Percentiles rank a stretch among this genome's conserved stretches.
Conservation (phyloP, 1,284 basidiomycete species). For the Ustilago esculenta region DNA sequence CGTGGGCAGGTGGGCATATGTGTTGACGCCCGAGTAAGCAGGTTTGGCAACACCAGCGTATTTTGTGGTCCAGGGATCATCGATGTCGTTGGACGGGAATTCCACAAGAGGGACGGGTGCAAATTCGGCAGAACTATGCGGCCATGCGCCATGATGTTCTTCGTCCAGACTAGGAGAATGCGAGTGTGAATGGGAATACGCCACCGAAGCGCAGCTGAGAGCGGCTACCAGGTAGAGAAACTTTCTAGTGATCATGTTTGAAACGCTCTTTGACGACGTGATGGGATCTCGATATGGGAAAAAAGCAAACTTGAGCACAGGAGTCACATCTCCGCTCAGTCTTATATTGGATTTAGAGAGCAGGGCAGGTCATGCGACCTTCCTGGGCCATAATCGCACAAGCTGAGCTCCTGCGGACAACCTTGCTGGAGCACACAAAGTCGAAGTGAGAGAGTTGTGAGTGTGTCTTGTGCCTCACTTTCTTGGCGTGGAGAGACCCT, state of each 20-base stretch:
- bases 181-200: conserved; percentile 16
- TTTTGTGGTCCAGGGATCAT: conserved; percentile 41
- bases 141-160: conserved; percentile 39
- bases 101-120: conserved; percentile 34
- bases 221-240: conserved; percentile 1
- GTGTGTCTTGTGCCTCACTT: too few relatives aligned
- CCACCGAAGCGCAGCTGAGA: conserved; percentile 3
- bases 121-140: conserved; percentile 34
- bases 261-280: too few relatives aligned
- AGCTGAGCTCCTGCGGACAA: too few relatives aligned
- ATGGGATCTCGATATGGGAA: too few relatives aligned
- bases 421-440: background rate
- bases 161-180: conserved; percentile 33
- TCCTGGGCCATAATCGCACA: conserved; percentile 1
- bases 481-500: conserved; percentile 1
- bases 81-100: conserved; percentile 42
- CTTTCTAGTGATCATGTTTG: conserved; percentile 17
- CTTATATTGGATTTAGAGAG: background rate
- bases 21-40: conserved; percentile 44
- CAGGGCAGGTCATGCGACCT: conserved; percentile 3
- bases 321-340: too few relatives aligned
- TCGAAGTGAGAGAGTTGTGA: background rate
- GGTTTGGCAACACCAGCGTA: conserved; percentile 34
- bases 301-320: too few relatives aligned
- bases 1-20: conserved; percentile 49